Evolutionary conservation across 2,329 filamentous ascomycete species (phyloP), one percentile per base, ranked within the genome.

Genomic region (Trichoderma koningiopsis): DNA sequence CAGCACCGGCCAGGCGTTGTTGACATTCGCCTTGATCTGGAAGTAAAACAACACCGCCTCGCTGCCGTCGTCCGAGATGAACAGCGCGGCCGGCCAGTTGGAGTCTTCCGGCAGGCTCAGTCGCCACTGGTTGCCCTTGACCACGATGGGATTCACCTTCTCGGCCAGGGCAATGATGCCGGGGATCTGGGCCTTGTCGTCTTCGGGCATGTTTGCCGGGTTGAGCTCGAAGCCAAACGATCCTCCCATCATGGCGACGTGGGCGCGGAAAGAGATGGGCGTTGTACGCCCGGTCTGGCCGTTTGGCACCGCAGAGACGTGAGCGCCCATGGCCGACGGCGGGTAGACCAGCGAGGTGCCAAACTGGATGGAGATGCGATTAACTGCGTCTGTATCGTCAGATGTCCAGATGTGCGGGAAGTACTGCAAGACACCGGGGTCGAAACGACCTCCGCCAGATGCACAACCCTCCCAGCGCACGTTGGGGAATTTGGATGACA

Each of bases 171-270:
- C 79, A 69, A 91, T 85, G 1, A 91, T 79, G 0, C 74, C 80
- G 0, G 88, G 88, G 0, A 91, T 81, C 35, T 81, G 80, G 0
- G 79, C 81, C 58, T 79, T 81, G n/a, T 91, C 88, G 14, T 84
- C 83, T 0, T 80, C 80, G 0, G 78, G 77, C 6, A 89, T 82
- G 8, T 84, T 80, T 0, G 78, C 79, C 0, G 88, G 89, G 73
- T 90, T 83, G 8, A 91, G 82, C 75, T 91, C 88, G 13, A 91
- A 83, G 0, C 89, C 89, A 72, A 91, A 91, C 0, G 87, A 89
- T 2, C 88, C 88, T 68, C 89, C 89, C 88, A 90, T 90, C 81
- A 90, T 87, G 6, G 89, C 89, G 0, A 91, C 88, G 68, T 90
- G 88, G 0, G 86, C 87, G 40, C 89, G 87, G 79, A 91, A 90